These are phyloP conservation scores for Phytophthora pluvialis DNA, from an alignment of 352 stramenopile genomes.

Conservation along the genomic window DNA sequence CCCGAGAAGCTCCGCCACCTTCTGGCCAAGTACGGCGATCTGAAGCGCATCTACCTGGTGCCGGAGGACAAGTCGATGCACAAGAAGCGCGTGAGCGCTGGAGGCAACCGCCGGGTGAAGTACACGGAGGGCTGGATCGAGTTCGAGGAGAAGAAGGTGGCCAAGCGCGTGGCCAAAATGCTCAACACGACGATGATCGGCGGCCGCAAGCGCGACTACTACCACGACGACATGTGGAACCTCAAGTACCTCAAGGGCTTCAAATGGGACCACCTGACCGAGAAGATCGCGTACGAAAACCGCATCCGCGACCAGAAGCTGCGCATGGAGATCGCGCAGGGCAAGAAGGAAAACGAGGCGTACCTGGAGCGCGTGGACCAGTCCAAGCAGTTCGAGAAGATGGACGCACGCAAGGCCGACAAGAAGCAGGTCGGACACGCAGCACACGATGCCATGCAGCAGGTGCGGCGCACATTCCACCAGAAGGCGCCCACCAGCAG, in stretches of 20 bases:
- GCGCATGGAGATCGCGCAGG: conserved; percentile 87
- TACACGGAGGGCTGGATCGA: conserved; percentile 99
- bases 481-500: conserved; percentile 77
- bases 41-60: conserved; percentile 97
- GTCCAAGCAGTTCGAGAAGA: conserved; percentile 87
- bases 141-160: conserved; percentile 97
- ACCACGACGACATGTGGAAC: conserved; percentile 99
- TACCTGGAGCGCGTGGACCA: conserved; percentile 90
- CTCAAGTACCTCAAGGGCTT: conserved; percentile 99
- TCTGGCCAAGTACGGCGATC: conserved; percentile 91
- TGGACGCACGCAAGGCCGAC: conserved; percentile 79
- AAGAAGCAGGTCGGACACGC: conserved; percentile 23
- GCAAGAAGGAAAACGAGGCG: conserved; percentile 87
- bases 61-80: conserved; percentile 95
- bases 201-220: conserved; percentile 95
- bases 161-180: conserved; percentile 92
- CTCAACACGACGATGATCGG: conserved; percentile 95
- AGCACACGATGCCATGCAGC: conserved; percentile 33
- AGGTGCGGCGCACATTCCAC: conserved; percentile 78
- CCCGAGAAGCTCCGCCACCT: conserved; percentile 95
- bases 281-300: conserved; percentile 96
- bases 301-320: conserved; percentile 88
- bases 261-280: conserved; percentile 98
- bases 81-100: conserved; percentile 89
- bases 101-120: conserved; percentile 89